Evolutionary conservation across 2,329 filamentous ascomycete species (phyloP), one percentile per base, ranked within the genome.

Genomic region (Penicillium brevicompactum): DNA sequence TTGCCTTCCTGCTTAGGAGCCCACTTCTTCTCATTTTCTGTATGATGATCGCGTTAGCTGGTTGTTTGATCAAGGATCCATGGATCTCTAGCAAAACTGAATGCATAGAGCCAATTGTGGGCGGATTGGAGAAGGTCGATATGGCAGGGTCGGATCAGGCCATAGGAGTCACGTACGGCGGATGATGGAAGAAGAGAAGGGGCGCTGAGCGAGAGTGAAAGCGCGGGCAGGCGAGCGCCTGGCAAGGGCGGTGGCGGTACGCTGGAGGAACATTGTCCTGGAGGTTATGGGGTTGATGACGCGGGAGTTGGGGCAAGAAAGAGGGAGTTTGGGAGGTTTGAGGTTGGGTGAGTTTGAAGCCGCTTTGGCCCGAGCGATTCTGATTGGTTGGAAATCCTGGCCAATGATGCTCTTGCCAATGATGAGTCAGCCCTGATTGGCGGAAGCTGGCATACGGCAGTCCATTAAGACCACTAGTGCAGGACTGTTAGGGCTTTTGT

Each of bases 181-280:
- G 65, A 72, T 63, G 61, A 78, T 62, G 55, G 76, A 74, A 47
- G 76, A 74, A 53, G 77, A 74, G 68, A 80, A 79, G 10, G 76
- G 71, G 67, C 78, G 76, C 60, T 64, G 62, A 41, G 62, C 62
- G 58, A 69, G 67, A 62, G 74, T 70, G 61, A 78, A 55, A 59
- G 74, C 70, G 65, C 74, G 67, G 63, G 72, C 64, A 52, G 76
- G 76, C 59, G 75, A 70, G 67, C 76, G 77, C 72, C 75, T 73
- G 52, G 74, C 77, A 60, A 78, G 70, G 66, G 74, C 70, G 69
- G 75, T 74, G 64, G 72, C 76, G 65, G 75, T 74, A 67, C 76
- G 77, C 70, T 75, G 75, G 63, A 74, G 72, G 72, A 78, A 79
- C 78, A 78, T 80, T 70, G 68, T 72, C 68, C 67, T 62, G 57